A percentile compares a stretch with the other conserved stretches of the same genome.
Evolutionary conservation across 768 basidiomycete species (phyloP).

Genomic region (Termitomyces eurrhizus): DNA sequence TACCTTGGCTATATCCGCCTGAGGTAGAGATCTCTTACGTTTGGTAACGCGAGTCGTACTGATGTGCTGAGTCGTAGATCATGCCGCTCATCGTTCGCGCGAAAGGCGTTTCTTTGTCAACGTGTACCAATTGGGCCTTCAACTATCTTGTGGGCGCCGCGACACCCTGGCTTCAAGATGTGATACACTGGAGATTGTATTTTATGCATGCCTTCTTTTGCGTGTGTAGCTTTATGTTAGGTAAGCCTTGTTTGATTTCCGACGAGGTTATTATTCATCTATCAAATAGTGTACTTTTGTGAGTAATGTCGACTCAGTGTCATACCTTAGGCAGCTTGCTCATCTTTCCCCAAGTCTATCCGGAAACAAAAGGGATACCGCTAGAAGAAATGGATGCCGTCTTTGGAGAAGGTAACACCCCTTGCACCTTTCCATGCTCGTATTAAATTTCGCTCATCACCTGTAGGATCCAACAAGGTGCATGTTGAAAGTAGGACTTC

Average conservation of each 20-base stretch:
- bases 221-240: constrained; percentile 77
- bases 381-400: constrained; percentile 89
- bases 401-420: constrained; percentile 78
- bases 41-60: constrained; percentile 2
- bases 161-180: constrained; percentile 83
- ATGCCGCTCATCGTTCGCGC: constrained; percentile 86
- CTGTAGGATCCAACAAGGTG: constrained; percentile 5
- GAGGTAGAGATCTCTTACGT: constrained; percentile 44
- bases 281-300: constrained; percentile 68
- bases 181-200: constrained; percentile 90
- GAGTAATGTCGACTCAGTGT: constrained; percentile 33
- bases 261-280: not conserved
- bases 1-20: constrained; percentile 85
- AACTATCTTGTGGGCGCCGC: constrained; percentile 87
- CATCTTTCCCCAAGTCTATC: constrained; percentile 53
- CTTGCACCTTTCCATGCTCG: not conserved
- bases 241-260: constrained; percentile 25
- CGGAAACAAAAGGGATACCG: constrained; percentile 83
- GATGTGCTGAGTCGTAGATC: constrained; percentile 45
- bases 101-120: constrained; percentile 92
- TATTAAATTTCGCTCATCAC: not conserved
- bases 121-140: constrained; percentile 86
- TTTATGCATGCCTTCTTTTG: constrained; percentile 98
- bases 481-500: not conserved
- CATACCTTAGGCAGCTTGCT: not conserved